A percentile compares a stretch with the other conserved stretches of the same genome.
Conservation (phyloP, 2,329 filamentous ascomycete species). For the Ceratocystis diversiconidia region DNA sequence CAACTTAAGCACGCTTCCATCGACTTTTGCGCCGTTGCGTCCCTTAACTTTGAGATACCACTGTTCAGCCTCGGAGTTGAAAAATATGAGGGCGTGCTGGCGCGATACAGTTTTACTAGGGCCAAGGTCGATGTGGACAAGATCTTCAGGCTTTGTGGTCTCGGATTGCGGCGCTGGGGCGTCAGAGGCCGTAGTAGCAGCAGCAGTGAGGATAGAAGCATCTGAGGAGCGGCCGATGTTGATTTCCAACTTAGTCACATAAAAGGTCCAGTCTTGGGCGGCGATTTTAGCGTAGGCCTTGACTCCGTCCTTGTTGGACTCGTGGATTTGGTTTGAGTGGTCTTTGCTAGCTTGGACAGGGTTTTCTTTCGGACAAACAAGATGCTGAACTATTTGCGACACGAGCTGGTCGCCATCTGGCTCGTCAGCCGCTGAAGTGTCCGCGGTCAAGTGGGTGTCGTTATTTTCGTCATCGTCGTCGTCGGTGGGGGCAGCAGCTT, state of each 20-base stretch:
- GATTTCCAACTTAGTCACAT: constrained; percentile 59
- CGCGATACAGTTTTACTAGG: constrained; percentile 71
- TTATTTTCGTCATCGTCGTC: constrained; percentile 34
- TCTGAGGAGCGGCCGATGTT: constrained; percentile 51
- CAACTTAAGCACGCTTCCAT: constrained; percentile 54
- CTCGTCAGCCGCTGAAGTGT: constrained; percentile 28
- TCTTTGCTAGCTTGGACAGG: constrained; percentile 46
- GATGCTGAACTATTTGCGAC: constrained; percentile 39
- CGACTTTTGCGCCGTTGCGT: constrained; percentile 77
- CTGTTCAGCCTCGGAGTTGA: constrained; percentile 49
- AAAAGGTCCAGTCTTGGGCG: constrained; percentile 72
- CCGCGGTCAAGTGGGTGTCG: constrained; percentile 30
- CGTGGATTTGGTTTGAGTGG: constrained; percentile 49
- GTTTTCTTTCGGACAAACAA: constrained; percentile 30
- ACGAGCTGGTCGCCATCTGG: constrained; percentile 43
- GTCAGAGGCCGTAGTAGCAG: constrained; percentile 16
- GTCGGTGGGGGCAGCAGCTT: constrained; percentile 5
- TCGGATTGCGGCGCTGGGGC: background rate
- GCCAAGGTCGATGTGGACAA: constrained; percentile 76
- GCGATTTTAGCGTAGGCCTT: constrained; percentile 72
- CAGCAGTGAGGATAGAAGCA: constrained; percentile 27
- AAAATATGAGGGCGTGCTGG: constrained; percentile 60
- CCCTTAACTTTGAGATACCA: constrained; percentile 85
- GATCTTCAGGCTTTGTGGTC: constrained; percentile 29
- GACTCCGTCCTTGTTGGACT: constrained; percentile 46